These are phyloP conservation scores for Monosporozyma unispora DNA, from an alignment of 805 yeast species.

Conservation along the genomic window DNA sequence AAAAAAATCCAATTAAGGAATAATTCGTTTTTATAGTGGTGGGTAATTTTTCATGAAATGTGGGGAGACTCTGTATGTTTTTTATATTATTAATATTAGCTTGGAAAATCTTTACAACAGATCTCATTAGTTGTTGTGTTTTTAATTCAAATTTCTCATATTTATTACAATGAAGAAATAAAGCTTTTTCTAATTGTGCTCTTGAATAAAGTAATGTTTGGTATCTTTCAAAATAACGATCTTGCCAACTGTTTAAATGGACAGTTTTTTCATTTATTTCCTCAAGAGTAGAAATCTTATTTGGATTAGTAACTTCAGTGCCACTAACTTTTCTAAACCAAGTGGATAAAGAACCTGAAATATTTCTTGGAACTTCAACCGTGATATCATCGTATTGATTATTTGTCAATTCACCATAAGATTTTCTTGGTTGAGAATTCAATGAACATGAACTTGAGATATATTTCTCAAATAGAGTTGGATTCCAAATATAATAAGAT, in stretches of 20 bases:
- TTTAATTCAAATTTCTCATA: neutral
- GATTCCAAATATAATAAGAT: neutral
- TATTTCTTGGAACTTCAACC: neutral
- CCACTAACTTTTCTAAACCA: slow-evolving; percentile 11
- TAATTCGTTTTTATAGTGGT: neutral
- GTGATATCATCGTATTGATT: neutral
- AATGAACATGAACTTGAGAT: neutral
- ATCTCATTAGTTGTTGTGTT: neutral
- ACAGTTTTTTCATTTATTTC: slow-evolving; percentile 8
- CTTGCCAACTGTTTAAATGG: slow-evolving; percentile 10
- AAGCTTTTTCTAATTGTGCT: slow-evolving; percentile 11
- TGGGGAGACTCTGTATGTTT: neutral
- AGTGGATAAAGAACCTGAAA: slow-evolving; percentile 3
- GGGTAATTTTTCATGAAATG: neutral
- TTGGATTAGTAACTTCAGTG: neutral
- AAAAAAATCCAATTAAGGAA: slow-evolving; percentile 6
- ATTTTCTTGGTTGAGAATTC: slow-evolving; percentile 1
- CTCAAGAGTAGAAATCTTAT: neutral
- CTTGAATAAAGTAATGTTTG: slow-evolving; percentile 12
- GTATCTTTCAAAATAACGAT: slow-evolving; percentile 6
- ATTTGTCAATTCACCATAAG: slow-evolving; percentile 17
- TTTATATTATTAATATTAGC: neutral
- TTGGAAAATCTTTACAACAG: neutral
- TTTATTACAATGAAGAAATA: slow-evolving; percentile 2
- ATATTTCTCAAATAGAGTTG: neutral